phyloP scores from a whole-genome alignment of 257 asterid genomes.

The Linderniella brevidens region DNA sequence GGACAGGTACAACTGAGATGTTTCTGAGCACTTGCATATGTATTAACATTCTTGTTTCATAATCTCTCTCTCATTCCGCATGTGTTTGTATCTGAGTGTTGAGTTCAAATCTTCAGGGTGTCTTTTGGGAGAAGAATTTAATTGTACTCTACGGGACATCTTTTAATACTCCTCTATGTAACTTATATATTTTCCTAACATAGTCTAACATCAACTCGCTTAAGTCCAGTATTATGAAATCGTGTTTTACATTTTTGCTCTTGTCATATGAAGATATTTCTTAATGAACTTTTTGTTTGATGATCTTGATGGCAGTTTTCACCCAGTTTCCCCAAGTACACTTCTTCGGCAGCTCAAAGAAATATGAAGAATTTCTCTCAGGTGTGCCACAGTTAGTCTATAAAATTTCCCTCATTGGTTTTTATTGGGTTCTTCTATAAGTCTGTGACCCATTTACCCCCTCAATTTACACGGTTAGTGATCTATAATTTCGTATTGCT shows the following conservation, averaged over 20 bases:
- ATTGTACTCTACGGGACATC: too few species aligned
- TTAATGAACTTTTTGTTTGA: slow-evolving; percentile 1
- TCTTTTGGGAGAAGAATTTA: too few species aligned
- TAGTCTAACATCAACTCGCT: too few species aligned
- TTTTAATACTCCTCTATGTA: too few species aligned
- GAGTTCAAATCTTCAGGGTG: too few species aligned
- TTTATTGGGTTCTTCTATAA: too few species aligned
- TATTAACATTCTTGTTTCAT: too few species aligned
- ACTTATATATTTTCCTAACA: too few species aligned
- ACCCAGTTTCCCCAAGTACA: slow-evolving; percentile 63
- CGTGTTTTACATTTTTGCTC: not conserved
- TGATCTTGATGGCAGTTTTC: slow-evolving; percentile 54
- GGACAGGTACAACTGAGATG: slow-evolving; percentile 54
- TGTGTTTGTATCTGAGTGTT: too few species aligned
- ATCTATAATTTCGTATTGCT: slow-evolving; percentile 1
- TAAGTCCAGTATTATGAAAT: not conserved
- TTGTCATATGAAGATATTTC: slow-evolving; percentile 2
- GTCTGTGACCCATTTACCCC: not conserved
- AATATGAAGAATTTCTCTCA: slow-evolving; percentile 60
- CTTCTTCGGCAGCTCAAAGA: slow-evolving; percentile 88
- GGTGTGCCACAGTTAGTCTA: slow-evolving; percentile 25
- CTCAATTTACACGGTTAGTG: not conserved
- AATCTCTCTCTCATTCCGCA: too few species aligned
- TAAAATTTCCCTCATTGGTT: slow-evolving; percentile 1
- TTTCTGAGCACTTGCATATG: too few species aligned